phyloP scores from a whole-genome alignment of 192 early-diverging fungal genomes.

The Gonapodya sp. region DNA sequence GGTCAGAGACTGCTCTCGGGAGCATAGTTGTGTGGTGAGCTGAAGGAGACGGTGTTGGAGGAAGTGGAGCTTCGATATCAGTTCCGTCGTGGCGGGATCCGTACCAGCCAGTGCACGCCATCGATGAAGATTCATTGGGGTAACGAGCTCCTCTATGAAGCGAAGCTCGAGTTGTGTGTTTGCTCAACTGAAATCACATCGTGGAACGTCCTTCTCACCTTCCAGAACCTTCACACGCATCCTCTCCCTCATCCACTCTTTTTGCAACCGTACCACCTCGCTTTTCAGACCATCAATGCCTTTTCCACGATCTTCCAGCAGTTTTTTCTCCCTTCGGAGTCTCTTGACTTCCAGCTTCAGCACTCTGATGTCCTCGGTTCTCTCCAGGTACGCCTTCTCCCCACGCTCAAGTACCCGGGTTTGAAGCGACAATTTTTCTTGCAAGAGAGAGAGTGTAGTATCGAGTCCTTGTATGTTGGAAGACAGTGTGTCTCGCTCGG shows the following conservation, averaged over 20 bases:
- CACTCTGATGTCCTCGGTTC: constrained; percentile 53
- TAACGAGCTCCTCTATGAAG: constrained; percentile 46
- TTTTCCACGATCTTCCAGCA: constrained; percentile 47
- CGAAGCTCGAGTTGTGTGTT: not conserved
- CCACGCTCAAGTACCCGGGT: constrained; percentile 50
- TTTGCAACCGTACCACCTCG: constrained; percentile 45
- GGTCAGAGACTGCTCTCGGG: not conserved
- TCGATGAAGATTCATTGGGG: constrained; percentile 53
- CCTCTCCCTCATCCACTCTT: constrained; percentile 44
- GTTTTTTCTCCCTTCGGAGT: constrained; percentile 43
- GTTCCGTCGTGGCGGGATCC: constrained; percentile 48
- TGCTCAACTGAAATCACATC: not conserved
- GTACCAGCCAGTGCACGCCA: constrained; percentile 49
- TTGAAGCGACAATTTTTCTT: constrained; percentile 57
- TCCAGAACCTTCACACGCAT: constrained; percentile 51
- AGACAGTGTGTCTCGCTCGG: not conserved
- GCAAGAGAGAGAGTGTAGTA: constrained; percentile 33
- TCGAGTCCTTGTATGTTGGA: not conserved
- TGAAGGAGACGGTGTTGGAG: constrained; percentile 34
- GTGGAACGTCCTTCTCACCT: constrained; percentile 23
- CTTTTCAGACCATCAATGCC: constrained; percentile 40
- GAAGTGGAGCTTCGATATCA: constrained; percentile 52
- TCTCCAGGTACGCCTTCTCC: constrained; percentile 49
- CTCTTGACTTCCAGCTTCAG: constrained; percentile 51
- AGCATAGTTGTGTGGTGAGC: not conserved